Evolutionary conservation across 345 rosid genomes (phyloP), one percentile per base, ranked within the genome.

Genomic region (Zanthoxylum bungeanum): DNA sequence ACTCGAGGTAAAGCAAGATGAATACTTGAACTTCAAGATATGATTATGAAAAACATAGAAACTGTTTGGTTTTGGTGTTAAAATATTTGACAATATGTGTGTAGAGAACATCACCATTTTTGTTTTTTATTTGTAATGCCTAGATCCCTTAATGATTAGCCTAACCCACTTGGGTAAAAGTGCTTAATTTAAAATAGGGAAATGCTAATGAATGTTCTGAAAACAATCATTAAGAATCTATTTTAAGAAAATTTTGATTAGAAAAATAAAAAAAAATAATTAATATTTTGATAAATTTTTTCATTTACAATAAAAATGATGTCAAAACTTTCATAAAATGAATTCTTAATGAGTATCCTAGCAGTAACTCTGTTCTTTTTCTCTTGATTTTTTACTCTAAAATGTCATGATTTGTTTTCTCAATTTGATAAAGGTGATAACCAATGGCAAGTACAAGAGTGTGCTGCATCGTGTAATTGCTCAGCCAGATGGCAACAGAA

Each of bases 391-490:
- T 50, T 40, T 44, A 64, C 39, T 17, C 11, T 27, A 24, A 64
- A 46, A n/a, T n/a, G 11, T n/a, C 30, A 10, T 31, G 28, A 34
- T 17, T 46, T 7, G 11, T 58, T 2, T 6, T 71, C 1, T 53
- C 22, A 1, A 11, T 22, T 21, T 31, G 1, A 30, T 47, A 7
- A 33, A 93, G 97, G 98, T 94, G 57, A 88, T 94, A 3, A 94
- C 90, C 16, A 94, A 94, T 66, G 98, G 98, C 9, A 94, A 87
- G 77, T 92, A 92, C 81, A 94, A 92, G 86, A 94, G 98, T 72
- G 75, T 90, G 40, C 8, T 82, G 83, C 98, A 94, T 78, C 78
- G 97, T 5, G 98, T 94, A 77, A 16, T 86, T 12, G 89, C 92
- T 3, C 92, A 92, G 53, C 73, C 82, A 2, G 90, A 88, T 28